A percentile compares a stretch with the other conserved stretches of the same genome.
phyloP scores from a whole-genome alignment of 108 stramenopile species.

The Conticribra weissflogii region DNA sequence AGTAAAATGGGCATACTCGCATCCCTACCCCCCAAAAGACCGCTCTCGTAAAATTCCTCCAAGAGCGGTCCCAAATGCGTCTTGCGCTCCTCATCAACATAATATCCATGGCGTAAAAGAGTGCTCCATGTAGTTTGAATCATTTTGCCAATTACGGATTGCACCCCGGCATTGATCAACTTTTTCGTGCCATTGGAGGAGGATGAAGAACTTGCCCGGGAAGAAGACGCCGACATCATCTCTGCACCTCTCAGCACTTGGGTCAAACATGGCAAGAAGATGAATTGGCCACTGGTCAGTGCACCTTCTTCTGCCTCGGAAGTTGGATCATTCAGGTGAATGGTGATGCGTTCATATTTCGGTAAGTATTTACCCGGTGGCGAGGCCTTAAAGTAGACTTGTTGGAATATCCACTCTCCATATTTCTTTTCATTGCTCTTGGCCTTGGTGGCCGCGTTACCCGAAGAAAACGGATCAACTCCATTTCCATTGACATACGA shows the following conservation, averaged over 20 bases:
- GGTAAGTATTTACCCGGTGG: slow-evolving; percentile 29
- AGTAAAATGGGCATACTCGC: slow-evolving; percentile 33
- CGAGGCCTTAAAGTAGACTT: slow-evolving; percentile 26
- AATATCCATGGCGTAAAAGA: slow-evolving; percentile 57
- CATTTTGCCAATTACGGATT: slow-evolving; percentile 48
- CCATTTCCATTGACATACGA: slow-evolving; percentile 21
- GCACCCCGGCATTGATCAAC: neutral
- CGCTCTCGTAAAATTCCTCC: slow-evolving; percentile 40
- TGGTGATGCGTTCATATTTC: slow-evolving; percentile 67
- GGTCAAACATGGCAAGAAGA: slow-evolving; percentile 53
- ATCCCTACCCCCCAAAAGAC: slow-evolving; percentile 38
- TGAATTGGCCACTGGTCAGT: slow-evolving; percentile 33
- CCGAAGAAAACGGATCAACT: too few relatives aligned
- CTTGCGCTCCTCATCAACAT: slow-evolving; percentile 43
- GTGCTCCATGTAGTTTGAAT: slow-evolving; percentile 55
- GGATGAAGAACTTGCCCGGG: too few relatives aligned
- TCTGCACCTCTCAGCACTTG: slow-evolving; percentile 22
- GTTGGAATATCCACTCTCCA: slow-evolving; percentile 50
- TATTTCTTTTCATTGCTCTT: too few relatives aligned
- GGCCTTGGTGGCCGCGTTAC: too few relatives aligned
- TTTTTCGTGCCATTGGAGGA: too few relatives aligned
- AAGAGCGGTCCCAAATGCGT: slow-evolving; percentile 30
- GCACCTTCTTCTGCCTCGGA: slow-evolving; percentile 1
- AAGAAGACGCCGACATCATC: neutral
- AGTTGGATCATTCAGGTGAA: slow-evolving; percentile 52